These are phyloP conservation scores for Aspergillus ibericus DNA, from an alignment of 2,329 filamentous ascomycete genomes.

Conservation along the genomic window DNA sequence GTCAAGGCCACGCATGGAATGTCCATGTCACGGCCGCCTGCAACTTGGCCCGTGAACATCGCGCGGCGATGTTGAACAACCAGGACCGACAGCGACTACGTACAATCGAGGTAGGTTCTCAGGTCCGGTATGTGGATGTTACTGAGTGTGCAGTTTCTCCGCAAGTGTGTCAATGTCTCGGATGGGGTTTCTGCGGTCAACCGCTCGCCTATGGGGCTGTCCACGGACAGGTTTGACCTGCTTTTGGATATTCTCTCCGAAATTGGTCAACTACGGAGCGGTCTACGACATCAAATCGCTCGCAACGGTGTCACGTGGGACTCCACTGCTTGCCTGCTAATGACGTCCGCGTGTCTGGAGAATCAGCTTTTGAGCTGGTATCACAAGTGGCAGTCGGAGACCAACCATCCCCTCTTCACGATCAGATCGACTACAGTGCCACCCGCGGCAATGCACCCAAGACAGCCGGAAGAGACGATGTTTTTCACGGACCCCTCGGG, in stretches of 20 bases:
- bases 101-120: neutral
- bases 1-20: neutral
- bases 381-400: neutral
- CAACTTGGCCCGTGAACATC: neutral
- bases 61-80: neutral
- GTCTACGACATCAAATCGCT: neutral
- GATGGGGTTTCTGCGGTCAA: too few relatives aligned
- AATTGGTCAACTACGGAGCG: neutral
- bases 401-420: neutral
- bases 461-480: neutral
- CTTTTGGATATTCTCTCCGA: neutral
- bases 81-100: neutral
- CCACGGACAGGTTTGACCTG: neutral
- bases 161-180: neutral
- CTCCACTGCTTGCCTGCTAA: neutral
- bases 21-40: neutral
- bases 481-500: neutral
- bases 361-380: neutral
- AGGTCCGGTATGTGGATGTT: neutral
- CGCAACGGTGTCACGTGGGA: neutral
- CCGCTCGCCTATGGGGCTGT: neutral
- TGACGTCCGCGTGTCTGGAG: neutral
- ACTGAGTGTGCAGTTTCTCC: neutral
- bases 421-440: neutral
- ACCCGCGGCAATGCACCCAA: neutral